A percentile compares a stretch with the other conserved stretches of the same genome.
Evolutionary conservation across 179 eudicot genomes (phyloP).

Genomic region (Beta corolliflora): DNA sequence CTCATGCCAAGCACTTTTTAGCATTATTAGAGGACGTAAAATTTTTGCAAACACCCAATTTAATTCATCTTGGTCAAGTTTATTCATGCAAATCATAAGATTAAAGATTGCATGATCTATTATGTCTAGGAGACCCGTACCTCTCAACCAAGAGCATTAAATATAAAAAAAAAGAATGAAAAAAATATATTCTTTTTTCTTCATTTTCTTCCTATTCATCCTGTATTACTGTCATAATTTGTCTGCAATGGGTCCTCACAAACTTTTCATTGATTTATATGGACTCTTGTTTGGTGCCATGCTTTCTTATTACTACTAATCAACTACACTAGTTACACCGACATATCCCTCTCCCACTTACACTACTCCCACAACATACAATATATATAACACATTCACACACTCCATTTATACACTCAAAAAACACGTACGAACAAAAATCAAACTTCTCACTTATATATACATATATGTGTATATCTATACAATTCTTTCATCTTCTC

Average conservation of each 20-base stretch:
- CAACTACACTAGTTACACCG: constrained; percentile 7
- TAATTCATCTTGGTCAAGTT: no score
- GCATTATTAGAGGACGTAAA: no score
- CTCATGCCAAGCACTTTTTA: no score
- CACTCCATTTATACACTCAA: background rate
- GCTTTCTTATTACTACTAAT: constrained; percentile 14
- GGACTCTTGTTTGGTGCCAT: constrained; percentile 6
- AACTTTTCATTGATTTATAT: background rate
- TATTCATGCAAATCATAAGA: no score
- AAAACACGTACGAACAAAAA: background rate
- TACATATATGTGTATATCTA: background rate
- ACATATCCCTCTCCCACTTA: background rate
- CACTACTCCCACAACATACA: constrained; percentile 2
- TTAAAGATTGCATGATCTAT: no score
- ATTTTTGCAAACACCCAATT: no score
- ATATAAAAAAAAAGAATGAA: no score
- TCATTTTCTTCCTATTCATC: background rate
- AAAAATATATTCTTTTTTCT: no score
- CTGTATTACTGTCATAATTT: background rate
- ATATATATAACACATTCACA: background rate
- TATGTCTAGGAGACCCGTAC: no score
- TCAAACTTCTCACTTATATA: background rate
- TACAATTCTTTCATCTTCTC: background rate
- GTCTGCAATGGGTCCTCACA: background rate
- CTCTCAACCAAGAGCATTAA: no score